These are phyloP conservation scores for Vanrija pseudolonga DNA, from an alignment of 1,284 basidiomycete species.

Conservation along the genomic window DNA sequence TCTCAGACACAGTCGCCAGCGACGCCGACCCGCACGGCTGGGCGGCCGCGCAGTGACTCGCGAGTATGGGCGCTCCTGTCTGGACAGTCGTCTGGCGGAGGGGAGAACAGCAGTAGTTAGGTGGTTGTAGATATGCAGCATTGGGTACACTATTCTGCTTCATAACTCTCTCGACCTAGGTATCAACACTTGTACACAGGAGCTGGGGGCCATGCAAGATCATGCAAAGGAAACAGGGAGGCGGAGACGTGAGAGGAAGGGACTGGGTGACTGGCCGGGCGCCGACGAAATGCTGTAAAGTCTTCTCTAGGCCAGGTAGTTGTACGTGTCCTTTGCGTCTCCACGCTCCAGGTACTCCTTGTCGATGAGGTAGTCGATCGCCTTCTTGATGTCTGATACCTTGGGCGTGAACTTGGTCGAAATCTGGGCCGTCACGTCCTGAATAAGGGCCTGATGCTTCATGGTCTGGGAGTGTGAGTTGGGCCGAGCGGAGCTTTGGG, in stretches of 20 bases:
- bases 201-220: background rate
- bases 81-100: too few relatives aligned
- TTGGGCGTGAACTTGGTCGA: conserved; percentile 53
- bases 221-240: background rate
- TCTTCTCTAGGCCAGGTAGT: conserved; percentile 9
- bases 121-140: background rate
- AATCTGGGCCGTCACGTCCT: conserved; percentile 89
- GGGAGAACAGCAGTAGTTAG: background rate
- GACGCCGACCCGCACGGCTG: too few relatives aligned
- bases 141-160: background rate
- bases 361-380: conserved; percentile 94
- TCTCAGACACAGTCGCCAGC: too few relatives aligned
- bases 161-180: background rate
- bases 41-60: too few relatives aligned
- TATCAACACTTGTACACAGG: background rate
- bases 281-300: too few relatives aligned
- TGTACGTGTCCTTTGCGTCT: conserved; percentile 58
- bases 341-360: conserved; percentile 97
- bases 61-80: too few relatives aligned
- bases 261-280: background rate
- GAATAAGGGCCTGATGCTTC: conserved; percentile 91
- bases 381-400: conserved; percentile 56
- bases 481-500: background rate
- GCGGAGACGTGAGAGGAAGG: background rate
- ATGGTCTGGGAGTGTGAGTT: conserved; percentile 61